Conservation (phyloP, 805 yeast genomes). For the Teunomyces aglyptinius region DNA sequence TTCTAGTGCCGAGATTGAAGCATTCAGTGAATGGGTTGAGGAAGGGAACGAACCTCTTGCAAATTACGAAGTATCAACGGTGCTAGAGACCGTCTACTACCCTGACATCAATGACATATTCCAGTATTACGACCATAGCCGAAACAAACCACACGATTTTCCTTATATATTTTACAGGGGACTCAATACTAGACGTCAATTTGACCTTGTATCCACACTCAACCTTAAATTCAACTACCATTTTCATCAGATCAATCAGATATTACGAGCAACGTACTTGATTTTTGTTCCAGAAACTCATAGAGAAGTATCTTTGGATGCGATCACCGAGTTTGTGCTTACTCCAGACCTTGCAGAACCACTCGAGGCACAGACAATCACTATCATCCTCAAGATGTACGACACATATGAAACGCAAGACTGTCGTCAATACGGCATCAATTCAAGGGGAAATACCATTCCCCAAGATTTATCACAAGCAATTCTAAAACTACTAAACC, state of each 20-base stretch:
- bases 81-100: constrained; percentile 1
- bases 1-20: constrained; percentile 1
- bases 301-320: constrained; percentile 6
- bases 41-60: constrained; percentile 7
- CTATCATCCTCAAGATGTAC: constrained; percentile 4
- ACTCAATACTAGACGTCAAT: constrained; percentile 9
- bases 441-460: constrained; percentile 1
- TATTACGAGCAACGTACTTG: constrained; percentile 10
- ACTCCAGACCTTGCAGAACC: background rate
- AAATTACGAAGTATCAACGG: constrained; percentile 8
- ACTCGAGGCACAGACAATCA: background rate
- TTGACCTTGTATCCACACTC: constrained; percentile 8
- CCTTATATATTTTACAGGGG: constrained; percentile 14
- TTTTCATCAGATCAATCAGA: constrained; percentile 11
- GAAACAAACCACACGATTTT: constrained; percentile 5
- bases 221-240: constrained; percentile 11
- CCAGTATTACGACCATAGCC: background rate
- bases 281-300: constrained; percentile 6
- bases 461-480: constrained; percentile 11
- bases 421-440: constrained; percentile 6
- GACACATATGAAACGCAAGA: constrained; percentile 9
- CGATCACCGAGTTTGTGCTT: constrained; percentile 3
- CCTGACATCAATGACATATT: background rate
- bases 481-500: constrained; percentile 5
- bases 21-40: background rate